These are phyloP conservation scores for Penicillium parvum DNA, from an alignment of 495 filamentous ascomycete genomes.

Conservation along the genomic window DNA sequence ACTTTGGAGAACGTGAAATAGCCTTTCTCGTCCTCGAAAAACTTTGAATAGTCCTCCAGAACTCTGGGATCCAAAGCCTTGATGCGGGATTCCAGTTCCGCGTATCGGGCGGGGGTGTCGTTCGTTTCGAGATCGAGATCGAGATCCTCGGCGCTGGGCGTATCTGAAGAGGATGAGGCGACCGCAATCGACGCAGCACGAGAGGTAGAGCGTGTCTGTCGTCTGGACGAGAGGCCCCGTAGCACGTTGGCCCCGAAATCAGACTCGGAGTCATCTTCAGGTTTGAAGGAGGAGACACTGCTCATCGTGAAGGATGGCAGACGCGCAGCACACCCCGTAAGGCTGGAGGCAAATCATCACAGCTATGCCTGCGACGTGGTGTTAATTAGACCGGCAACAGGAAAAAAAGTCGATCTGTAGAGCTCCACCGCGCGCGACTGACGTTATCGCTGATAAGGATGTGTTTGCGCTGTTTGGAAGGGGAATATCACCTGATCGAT, in stretches of 20 bases:
- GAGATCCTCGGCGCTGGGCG: neutral
- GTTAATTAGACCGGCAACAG: neutral
- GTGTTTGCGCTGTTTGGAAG: conserved; percentile 46
- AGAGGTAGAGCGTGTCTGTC: conserved; percentile 10
- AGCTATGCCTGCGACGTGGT: conserved; percentile 10
- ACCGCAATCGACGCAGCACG: neutral
- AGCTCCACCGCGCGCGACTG: conserved; percentile 9
- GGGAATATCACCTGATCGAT: too few species aligned
- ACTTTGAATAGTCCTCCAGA: conserved; percentile 45
- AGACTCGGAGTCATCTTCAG: conserved; percentile 26
- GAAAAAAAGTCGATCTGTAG: conserved; percentile 15
- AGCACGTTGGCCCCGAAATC: conserved; percentile 22
- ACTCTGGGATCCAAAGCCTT: neutral
- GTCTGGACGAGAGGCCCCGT: neutral
- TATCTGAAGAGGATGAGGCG: too few species aligned
- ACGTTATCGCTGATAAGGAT: conserved; percentile 32
- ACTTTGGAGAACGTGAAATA: conserved; percentile 14
- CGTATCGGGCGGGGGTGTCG: conserved; percentile 4
- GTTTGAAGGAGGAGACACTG: conserved; percentile 30
- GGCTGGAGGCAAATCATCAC: conserved; percentile 25
- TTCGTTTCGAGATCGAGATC: neutral
- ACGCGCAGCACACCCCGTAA: conserved; percentile 16
- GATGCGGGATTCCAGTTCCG: conserved; percentile 1
- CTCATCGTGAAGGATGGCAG: conserved; percentile 35
- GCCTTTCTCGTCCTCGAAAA: conserved; percentile 53